Base-by-base conservation (phyloP, 495 filamentous ascomycete genomes). In the Neurospora pannonica region DNA sequence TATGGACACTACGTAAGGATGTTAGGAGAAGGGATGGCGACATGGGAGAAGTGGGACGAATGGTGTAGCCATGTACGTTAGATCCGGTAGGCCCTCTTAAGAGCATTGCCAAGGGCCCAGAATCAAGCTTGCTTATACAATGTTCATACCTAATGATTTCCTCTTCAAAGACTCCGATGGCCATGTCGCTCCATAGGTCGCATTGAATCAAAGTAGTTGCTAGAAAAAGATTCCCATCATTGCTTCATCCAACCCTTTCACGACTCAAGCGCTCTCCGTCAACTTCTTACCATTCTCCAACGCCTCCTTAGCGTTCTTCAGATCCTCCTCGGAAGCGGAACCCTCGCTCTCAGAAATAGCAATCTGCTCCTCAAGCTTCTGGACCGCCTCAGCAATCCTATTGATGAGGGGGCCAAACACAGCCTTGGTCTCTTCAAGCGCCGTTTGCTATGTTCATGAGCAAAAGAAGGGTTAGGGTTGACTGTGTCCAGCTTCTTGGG, bases 351-450 rank as follows among this genome's bases (percentile, higher is more conserved):
- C 87, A 62, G 86, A 86, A 5, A 82, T 77, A 37, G 85, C 84
- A 76, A 86, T 82, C 76, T 85, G 81, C 74, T 89, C 83, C 81
- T 95, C 88, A 67, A 98, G 85, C 72, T 88, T 90, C 46, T 87
- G 84, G 42, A 95, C 85, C 1, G 94, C 90, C 40, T 91, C 86
- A 13, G 76, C 77, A 75, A 97, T 90, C 80, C 91, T 90, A 78
- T 87, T 79, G 76, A 86, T 85, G 76, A 97, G 78, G 0, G 88
- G 86, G 15, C 87, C 91, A 73, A 97, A 90, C 15, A 97, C 89
- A 37, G 89, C 91, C 79, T 91, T 90, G 38, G 95, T 98, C 82
- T 97, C 92, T 75, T 94, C 88, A 19, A 93, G 82, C 21, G 92
- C 93, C 83, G 85, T 87, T 78, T 88, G 87, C 95, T 98, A 70